phyloP scores from a whole-genome alignment of 2,329 filamentous ascomycete species.

The Cephalotrichum gorgonifer region DNA sequence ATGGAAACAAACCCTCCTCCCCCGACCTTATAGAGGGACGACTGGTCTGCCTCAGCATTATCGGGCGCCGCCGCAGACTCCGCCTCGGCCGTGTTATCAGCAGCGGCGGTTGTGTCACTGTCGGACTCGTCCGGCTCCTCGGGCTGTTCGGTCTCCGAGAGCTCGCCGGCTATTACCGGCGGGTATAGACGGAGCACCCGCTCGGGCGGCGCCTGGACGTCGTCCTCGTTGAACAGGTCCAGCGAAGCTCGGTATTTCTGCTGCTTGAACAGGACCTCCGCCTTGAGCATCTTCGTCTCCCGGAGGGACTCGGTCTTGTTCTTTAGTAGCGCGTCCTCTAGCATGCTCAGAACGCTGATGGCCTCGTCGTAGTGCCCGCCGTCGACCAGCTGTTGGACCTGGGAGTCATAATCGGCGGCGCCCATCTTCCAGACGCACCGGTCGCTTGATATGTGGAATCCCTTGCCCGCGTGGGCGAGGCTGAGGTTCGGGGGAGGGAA shows the following conservation, averaged over 20 bases:
- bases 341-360: conserved; percentile 76
- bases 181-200: conserved; percentile 81
- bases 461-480: conserved; percentile 91
- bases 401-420: conserved; percentile 80
- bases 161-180: conserved; percentile 67
- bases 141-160: conserved; percentile 46
- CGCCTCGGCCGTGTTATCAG: conserved; percentile 15
- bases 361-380: conserved; percentile 76
- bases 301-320: conserved; percentile 74
- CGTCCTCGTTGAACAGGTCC: conserved; percentile 75
- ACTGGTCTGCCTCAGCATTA: background rate
- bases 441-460: conserved; percentile 88
- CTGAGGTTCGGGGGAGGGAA: conserved; percentile 89
- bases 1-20: conserved; percentile 39
- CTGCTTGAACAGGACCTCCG: conserved; percentile 70
- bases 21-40: background rate
- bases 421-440: conserved; percentile 94
- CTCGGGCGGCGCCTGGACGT: conserved; percentile 82
- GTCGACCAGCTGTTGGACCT: conserved; percentile 72
- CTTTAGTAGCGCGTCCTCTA: conserved; percentile 81
- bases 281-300: conserved; percentile 86
- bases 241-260: conserved; percentile 78
- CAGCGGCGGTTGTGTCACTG: conserved; percentile 10
- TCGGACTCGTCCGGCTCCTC: conserved; percentile 34
- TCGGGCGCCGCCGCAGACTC: background rate